Evolutionary conservation across 805 yeast species (phyloP), one percentile per base, ranked within the genome.

Genomic region (Candida suzukii): DNA sequence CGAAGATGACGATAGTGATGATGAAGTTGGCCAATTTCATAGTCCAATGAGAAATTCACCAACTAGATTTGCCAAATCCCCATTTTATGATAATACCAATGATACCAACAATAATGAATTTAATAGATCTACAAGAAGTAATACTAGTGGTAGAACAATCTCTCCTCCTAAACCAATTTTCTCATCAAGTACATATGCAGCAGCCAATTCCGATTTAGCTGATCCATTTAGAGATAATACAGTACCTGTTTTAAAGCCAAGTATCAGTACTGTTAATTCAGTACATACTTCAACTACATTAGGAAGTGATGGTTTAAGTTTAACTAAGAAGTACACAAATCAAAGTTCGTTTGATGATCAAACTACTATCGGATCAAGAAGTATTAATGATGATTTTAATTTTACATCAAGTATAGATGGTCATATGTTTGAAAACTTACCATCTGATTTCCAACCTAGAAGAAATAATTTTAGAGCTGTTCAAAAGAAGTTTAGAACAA

Each of bases 401-500:
- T 43, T 40, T 21, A 29, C 28, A 10, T 33, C 51, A 3, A 55
- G 58, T 44, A 41, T 61, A 21, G 64, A 61, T 36, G 61, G 60
- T 8, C 53, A 57, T 39, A 47, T 60, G 49, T 61, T 59, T 42
- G 52, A 53, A 12, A 56, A 57, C 34, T 46, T 60, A 21, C 60
- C 61, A 29, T 46, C 49, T 22, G 61, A 60, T 42, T 56, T 49
- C 39, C 66, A 63, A 42, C 68, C 68, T 42, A 53, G 68, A 48
- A 58, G 68, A 55, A 58, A 63, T 40, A 58, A 61, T 20, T 53
- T 56, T 37, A 53, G 51, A 37, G 57, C 55, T 9, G 60, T 61
- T 6, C 64, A 61, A 54, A 83, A 88, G 54, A 83, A 84, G 52
- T 87, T 85, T 58, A 65, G 80, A 54, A 74, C 88, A 37, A 84